These are phyloP conservation scores for Penicillium decumbens DNA, from an alignment of 2,329 filamentous ascomycete species.

Conservation along the genomic window DNA sequence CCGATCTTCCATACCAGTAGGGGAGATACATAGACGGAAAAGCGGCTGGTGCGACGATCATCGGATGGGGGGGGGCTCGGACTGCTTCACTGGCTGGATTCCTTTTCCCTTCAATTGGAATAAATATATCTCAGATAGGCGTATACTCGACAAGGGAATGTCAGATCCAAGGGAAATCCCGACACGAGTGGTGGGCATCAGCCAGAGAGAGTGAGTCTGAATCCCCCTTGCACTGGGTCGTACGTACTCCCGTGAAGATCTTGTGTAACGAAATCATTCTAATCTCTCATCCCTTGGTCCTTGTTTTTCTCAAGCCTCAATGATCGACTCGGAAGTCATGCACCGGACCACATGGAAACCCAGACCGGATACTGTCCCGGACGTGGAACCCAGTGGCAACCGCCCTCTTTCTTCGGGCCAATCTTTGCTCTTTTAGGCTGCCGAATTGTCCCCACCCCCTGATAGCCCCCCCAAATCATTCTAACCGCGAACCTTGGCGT, in stretches of 20 bases:
- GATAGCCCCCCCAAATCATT: background rate
- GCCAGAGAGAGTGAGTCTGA: background rate
- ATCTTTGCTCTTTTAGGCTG: background rate
- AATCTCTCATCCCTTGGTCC: background rate
- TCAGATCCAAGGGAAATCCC: conserved; percentile 1
- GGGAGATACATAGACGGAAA: too few relatives aligned
- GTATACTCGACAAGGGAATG: background rate
- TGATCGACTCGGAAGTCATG: conserved; percentile 25
- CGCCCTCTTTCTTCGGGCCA: background rate
- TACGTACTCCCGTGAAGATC: conserved; percentile 17
- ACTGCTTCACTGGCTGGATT: too few relatives aligned
- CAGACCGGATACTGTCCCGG: conserved; percentile 20
- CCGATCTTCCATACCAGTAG: background rate
- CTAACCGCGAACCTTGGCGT: background rate
- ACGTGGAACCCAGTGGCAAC: conserved; percentile 15
- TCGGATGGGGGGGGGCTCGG: background rate
- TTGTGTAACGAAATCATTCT: conserved; percentile 2
- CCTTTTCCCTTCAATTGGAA: too few relatives aligned
- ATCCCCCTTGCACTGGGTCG: background rate
- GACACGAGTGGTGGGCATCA: background rate
- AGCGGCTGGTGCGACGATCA: background rate
- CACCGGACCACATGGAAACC: conserved; percentile 27
- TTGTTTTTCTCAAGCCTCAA: conserved; percentile 10
- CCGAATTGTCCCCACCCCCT: background rate
- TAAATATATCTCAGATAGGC: too few relatives aligned